Conservation (phyloP, 1,139 yeast species). For the Saccharomycopsis phalli region DNA sequence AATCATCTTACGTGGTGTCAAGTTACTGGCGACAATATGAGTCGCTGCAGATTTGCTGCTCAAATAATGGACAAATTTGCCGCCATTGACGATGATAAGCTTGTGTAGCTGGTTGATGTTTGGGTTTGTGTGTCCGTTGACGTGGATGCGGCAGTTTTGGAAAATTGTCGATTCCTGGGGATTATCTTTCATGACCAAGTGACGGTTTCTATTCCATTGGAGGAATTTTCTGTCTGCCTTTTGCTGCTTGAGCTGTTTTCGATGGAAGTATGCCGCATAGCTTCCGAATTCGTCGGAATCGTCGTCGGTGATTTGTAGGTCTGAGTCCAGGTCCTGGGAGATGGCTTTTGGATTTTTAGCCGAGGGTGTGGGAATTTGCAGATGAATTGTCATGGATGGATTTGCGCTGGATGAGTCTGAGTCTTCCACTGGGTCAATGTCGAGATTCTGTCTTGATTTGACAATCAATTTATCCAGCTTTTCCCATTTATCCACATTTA, state of each 20-base stretch:
- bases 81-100: conserved; percentile 70
- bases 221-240: conserved; percentile 49
- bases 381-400: too few species aligned
- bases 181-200: conserved; percentile 24
- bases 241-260: conserved; percentile 62
- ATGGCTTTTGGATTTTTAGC: too few species aligned
- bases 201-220: conserved; percentile 40
- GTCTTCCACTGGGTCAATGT: too few species aligned
- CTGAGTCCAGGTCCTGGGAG: too few species aligned
- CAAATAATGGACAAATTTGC: conserved; percentile 60
- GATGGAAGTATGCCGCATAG: conserved; percentile 56
- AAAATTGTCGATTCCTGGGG: conserved; percentile 34
- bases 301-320: conserved; percentile 19
- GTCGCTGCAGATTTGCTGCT: conserved; percentile 67
- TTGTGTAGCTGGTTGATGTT: conserved; percentile 64
- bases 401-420: too few species aligned
- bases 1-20: conserved; percentile 66
- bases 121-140: conserved; percentile 83
- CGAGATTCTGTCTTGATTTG: too few species aligned
- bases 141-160: conserved; percentile 54
- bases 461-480: too few species aligned
- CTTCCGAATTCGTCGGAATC: conserved; percentile 49
- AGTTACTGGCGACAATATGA: conserved; percentile 70
- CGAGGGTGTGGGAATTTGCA: too few species aligned
- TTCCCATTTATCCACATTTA: not conserved